phyloP scores from a whole-genome alignment of 2,329 filamentous ascomycete species.

The Fulvia fulva region DNA sequence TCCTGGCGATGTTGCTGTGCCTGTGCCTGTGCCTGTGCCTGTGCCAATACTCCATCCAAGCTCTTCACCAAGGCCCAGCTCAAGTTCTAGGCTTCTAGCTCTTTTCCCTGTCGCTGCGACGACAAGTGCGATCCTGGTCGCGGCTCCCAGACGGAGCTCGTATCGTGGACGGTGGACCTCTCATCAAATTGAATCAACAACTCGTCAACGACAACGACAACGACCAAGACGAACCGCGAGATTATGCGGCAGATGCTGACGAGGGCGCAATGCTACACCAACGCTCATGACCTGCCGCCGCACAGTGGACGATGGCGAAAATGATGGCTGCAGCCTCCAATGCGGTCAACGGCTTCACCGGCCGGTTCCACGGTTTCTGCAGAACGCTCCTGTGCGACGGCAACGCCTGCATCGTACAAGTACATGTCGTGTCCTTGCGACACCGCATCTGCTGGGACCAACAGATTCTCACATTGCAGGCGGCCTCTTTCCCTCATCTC shows the following conservation, averaged over 20 bases:
- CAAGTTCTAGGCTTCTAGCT: not conserved
- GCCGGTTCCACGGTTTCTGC: not conserved
- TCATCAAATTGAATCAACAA: not conserved
- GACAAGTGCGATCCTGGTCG: not conserved
- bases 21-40: too few relatives aligned
- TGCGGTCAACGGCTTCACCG: not conserved
- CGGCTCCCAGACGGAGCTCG: not conserved
- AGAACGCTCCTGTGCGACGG: not conserved
- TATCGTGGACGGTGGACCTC: not conserved
- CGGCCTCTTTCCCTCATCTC: not conserved
- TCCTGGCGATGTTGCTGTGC: not conserved
- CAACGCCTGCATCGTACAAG: not conserved
- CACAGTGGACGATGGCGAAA: not conserved
- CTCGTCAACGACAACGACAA: not conserved
- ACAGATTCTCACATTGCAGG: not conserved
- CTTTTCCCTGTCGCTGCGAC: not conserved
- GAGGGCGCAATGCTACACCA: not conserved
- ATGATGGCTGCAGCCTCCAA: not conserved
- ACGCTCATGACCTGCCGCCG: not conserved
- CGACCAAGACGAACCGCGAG: not conserved
- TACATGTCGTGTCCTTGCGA: not conserved
- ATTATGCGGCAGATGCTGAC: not conserved
- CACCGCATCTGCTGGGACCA: not conserved
- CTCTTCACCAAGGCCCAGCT: not conserved
- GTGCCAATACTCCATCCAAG: not conserved